Conservation (phyloP, 495 filamentous ascomycete genomes). For the Jackrogersella multiformis region DNA sequence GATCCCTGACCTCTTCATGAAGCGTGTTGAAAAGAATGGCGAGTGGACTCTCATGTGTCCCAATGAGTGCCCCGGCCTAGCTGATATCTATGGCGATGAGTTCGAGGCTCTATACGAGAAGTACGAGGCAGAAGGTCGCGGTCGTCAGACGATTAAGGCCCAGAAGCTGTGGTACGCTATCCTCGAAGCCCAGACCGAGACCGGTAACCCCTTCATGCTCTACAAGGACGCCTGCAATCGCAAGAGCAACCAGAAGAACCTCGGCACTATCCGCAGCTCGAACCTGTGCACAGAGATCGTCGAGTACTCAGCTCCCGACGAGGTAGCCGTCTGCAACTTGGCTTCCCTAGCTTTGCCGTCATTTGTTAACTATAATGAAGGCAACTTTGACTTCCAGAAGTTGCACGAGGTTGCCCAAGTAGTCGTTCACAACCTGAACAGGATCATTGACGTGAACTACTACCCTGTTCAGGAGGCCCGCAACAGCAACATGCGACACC, state of each 20-base stretch:
- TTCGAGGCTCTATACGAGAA: conserved; percentile 94
- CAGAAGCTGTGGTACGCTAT: conserved; percentile 99
- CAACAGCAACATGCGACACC: conserved; percentile 93
- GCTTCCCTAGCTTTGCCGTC: conserved; percentile 91
- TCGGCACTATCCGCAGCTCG: conserved; percentile 96
- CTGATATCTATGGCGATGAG: conserved; percentile 96
- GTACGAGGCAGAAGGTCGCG: conserved; percentile 90
- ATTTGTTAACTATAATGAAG: conserved; percentile 83
- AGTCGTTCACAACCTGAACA: conserved; percentile 92
- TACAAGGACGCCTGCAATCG: conserved; percentile 99
- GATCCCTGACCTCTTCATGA: conserved; percentile 99
- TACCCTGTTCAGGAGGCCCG: conserved; percentile 94
- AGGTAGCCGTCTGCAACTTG: conserved; percentile 98
- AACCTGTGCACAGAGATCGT: conserved; percentile 99
- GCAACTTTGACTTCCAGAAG: conserved; percentile 91
- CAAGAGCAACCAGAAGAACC: conserved; percentile 99
- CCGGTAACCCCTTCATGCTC: conserved; percentile 98
- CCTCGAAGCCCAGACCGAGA: conserved; percentile 97
- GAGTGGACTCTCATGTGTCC: conserved; percentile 99
- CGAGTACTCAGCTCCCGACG: conserved; percentile 95
- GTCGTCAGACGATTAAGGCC: conserved; percentile 90
- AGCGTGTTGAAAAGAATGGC: conserved; percentile 93
- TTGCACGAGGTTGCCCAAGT: conserved; percentile 92
- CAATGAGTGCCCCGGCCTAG: conserved; percentile 91
- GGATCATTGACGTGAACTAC: conserved; percentile 96